Evolutionary conservation across 2,329 filamentous ascomycete species (phyloP), one percentile per base, ranked within the genome.

Genomic region (Hymenoscyphus fructigenus): DNA sequence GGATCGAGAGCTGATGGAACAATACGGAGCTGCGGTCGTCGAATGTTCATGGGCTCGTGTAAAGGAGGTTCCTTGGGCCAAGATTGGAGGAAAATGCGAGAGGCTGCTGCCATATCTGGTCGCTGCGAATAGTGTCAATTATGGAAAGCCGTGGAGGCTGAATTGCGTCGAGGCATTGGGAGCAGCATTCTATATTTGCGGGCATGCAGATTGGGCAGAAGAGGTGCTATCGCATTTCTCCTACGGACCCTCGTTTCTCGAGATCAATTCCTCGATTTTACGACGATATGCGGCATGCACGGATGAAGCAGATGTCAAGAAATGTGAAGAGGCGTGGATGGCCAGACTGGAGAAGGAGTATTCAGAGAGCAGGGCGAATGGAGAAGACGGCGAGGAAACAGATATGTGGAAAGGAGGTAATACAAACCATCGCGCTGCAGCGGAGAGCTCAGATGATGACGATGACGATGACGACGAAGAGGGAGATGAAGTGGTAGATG

Each of bases 31-130:
- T 23, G 95, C 95, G 2, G 95, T 99, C 2, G 95, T 99, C 20
- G 95, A 99, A 80, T 97, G 93, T 75, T 96, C 92, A 28, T 99
- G 95, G 95, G 96, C 96, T 3, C 85, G 95, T 66, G 92, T 96
- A 7, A 84, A 91, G 58, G 95, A 99, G 78, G 88, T 99, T 5
- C 93, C 94, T 61, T 99, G 94, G 87, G 84, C 83, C 65, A 91
- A 91, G 70, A 96, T 99, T 65, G 95, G 95, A 32, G 95, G 95
- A 28, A 95, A 93, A 78, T 96, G 93, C 78, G 93, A 97, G 81
- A 84, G 95, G 62, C 78, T 97, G 68, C 81, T 99, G 64, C 95
- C 95, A 0, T 99, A 99, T 77, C 88, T 99, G 7, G 93, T 99
- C 59, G 95, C 95, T 5, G 95, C 95, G 58, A 99, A 99, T 77